A percentile compares a stretch with the other conserved stretches of the same genome.
phyloP scores from a whole-genome alignment of 2,329 filamentous ascomycete genomes.

The Curvularia eragrostidis region DNA sequence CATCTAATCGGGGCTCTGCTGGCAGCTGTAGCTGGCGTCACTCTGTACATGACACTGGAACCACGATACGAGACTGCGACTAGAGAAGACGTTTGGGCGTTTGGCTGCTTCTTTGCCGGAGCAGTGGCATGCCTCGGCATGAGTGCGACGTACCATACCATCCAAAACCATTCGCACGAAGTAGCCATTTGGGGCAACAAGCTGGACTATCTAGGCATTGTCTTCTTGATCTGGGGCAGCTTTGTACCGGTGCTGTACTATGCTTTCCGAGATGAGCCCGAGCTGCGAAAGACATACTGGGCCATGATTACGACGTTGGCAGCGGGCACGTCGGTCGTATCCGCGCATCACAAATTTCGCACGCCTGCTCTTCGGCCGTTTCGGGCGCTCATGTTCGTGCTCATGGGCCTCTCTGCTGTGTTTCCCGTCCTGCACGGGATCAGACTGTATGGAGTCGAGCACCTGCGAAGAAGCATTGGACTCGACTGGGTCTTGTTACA shows the following conservation, averaged over 20 bases:
- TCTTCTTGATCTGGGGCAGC: conserved; percentile 87
- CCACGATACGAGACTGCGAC: conserved; percentile 46
- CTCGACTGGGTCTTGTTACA: conserved; percentile 81
- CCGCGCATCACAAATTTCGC: conserved; percentile 81
- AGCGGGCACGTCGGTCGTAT: conserved; percentile 75
- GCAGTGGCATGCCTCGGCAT: conserved; percentile 56
- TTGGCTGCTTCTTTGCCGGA: conserved; percentile 50
- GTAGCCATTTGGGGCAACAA: conserved; percentile 89
- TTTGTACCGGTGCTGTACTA: conserved; percentile 81
- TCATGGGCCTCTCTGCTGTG: conserved; percentile 82
- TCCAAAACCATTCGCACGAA: conserved; percentile 80
- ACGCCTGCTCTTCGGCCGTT: conserved; percentile 84
- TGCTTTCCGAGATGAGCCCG: conserved; percentile 65
- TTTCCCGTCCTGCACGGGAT: conserved; percentile 83
- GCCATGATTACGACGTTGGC: conserved; percentile 79
- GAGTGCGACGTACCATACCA: conserved; percentile 76
- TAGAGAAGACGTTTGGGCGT: conserved; percentile 45
- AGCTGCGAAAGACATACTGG: conserved; percentile 74
- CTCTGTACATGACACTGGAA: conserved; percentile 35
- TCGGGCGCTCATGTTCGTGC: conserved; percentile 86
- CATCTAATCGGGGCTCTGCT: conserved; percentile 61
- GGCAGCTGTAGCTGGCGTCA: conserved; percentile 26
- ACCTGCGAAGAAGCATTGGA: conserved; percentile 76
- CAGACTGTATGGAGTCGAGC: conserved; percentile 67
- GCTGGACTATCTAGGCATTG: conserved; percentile 93